Evolutionary conservation across 768 basidiomycete species (phyloP).

Genomic region (Boletellus sp.): DNA sequence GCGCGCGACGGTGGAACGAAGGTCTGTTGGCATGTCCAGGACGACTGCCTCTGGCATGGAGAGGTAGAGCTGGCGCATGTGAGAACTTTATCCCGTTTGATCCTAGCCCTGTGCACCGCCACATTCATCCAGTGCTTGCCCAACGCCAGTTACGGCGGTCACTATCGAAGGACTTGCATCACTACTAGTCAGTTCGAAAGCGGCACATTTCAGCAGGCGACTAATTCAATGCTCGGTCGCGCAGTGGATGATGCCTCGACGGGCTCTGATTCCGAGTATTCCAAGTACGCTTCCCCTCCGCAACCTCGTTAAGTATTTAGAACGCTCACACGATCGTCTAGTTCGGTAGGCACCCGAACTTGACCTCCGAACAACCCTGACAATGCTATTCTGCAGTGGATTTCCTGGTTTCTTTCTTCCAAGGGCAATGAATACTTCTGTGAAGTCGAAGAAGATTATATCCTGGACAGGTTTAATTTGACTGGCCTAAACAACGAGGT

Average conservation of each 20-base stretch:
- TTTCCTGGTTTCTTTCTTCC: conserved; percentile 94
- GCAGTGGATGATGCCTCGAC: conserved; percentile 85
- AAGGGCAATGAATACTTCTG: conserved; percentile 99
- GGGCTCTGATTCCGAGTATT: conserved; percentile 94
- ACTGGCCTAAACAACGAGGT: conserved; percentile 97
- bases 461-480: conserved; percentile 95
- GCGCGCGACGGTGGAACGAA: conserved; percentile 14
- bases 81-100: conserved; percentile 12
- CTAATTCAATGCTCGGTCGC: conserved; percentile 35
- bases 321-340: conserved; percentile 18
- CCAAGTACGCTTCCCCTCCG: conserved; percentile 24
- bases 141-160: too few species aligned
- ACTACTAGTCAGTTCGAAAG: conserved; percentile 24
- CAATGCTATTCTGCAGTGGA: conserved; percentile 60
- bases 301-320: not conserved
- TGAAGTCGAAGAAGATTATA: conserved; percentile 99
- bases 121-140: conserved; percentile 7
- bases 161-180: conserved; percentile 1
- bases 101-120: conserved; percentile 13
- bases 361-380: conserved; percentile 16
- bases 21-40: conserved; percentile 36
- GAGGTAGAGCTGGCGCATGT: conserved; percentile 54
- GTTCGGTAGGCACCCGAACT: conserved; percentile 25
- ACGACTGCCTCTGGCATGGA: conserved; percentile 29
- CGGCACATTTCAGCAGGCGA: conserved; percentile 12